Base-by-base conservation (phyloP, 2,329 filamentous ascomycete genomes). In the Monilinia aucupariae region DNA sequence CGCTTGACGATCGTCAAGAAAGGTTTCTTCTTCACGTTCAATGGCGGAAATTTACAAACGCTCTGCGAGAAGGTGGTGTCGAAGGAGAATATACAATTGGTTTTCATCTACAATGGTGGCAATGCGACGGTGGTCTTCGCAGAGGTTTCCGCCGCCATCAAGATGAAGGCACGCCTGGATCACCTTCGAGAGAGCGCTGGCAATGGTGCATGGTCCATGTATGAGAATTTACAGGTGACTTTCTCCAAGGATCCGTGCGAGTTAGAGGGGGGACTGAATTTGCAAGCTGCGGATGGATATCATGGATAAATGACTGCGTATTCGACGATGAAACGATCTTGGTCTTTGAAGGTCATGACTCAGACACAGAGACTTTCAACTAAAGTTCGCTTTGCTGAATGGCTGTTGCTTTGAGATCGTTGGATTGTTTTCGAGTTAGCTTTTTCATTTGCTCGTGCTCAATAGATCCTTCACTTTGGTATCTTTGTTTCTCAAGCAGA, bases 51-150 rank as follows among this genome's bases (percentile, higher is more conserved):
- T 39, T 25, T 74, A 9, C 65, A 45, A 45, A 55, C 55, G 4
- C 51, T 72, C 1, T 72, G 69, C 30, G 64, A 68, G 41, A 71
- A 68, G 37, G 37, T 68, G 15, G 71, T 70, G 4, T 67, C 67
- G 4, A 59, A 43, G 25, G 68, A 72, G 2, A 62, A 66, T 25
- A 64, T 74, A 7, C 70, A 73, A 55, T 50, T 68, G 52, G 47
- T 64, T 1, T 63, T 62, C 34, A 62, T 73, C 25, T 73, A 73
- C 55, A 74, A 74, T 59, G 68, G 69, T 25, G 72, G 72, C 0
- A 74, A 74, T 56, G 72, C 72, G 0, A 74, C 72, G 1, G 65
- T 73, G 15, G 65, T 73, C 2, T 73, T 74, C 54, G 61, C 71
- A 0, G 68, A 71, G 59, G 72, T 74, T 1, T 55, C 56, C 0